phyloP scores from a whole-genome alignment of 2,329 filamentous ascomycete genomes.

The Coniochaeta sp. region DNA sequence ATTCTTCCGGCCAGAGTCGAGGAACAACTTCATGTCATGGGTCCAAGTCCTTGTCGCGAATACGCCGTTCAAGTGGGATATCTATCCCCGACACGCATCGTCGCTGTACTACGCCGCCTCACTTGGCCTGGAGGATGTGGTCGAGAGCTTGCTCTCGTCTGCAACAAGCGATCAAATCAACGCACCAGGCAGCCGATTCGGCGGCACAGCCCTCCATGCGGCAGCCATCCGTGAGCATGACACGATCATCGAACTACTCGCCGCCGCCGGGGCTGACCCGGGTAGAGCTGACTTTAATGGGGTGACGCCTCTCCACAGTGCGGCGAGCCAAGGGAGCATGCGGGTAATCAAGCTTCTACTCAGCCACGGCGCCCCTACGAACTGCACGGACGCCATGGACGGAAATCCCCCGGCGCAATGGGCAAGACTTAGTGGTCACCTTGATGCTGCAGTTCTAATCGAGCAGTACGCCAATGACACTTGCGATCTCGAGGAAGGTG shows the following conservation, averaged over 20 bases:
- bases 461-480: no score
- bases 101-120: conserved; percentile 4
- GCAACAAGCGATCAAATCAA: neutral
- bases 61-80: conserved; percentile 2
- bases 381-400: neutral
- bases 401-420: neutral
- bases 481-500: no score
- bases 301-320: neutral
- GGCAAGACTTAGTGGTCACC: neutral
- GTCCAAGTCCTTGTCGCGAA: conserved; percentile 1
- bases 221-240: neutral
- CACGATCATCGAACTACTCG: neutral
- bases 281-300: neutral
- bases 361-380: neutral
- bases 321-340: neutral
- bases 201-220: neutral
- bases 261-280: neutral
- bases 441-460: neutral
- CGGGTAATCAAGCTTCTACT: neutral
- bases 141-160: neutral
- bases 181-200: neutral
- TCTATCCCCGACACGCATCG: conserved; percentile 3
- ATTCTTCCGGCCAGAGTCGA: conserved; percentile 1
- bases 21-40: conserved; percentile 3
- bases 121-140: neutral